phyloP scores from a whole-genome alignment of 495 filamentous ascomycete genomes.

The Neohortaea acidophila region DNA sequence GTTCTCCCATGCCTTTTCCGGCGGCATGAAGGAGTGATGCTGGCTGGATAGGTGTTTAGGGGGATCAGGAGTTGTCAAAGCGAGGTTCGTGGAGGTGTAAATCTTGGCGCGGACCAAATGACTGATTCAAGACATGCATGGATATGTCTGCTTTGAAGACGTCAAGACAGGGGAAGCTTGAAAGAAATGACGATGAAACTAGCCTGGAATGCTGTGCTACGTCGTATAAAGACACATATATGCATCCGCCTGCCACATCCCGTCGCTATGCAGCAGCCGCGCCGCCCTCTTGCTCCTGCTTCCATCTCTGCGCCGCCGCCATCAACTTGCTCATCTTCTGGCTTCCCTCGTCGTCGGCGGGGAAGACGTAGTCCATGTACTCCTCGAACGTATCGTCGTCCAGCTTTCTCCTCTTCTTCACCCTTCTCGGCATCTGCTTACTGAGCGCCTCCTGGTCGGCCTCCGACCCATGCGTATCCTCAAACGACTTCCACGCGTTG shows the following conservation, averaged over 20 bases:
- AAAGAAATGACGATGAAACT: too few species aligned
- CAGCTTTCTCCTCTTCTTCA: constrained; percentile 86
- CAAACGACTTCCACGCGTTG: constrained; percentile 82
- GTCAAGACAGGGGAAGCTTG: too few species aligned
- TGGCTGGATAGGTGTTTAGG: not conserved
- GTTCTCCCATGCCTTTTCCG: not conserved
- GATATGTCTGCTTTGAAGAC: too few species aligned
- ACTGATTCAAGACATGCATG: too few species aligned
- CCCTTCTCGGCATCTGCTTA: constrained; percentile 80
- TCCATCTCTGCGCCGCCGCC: constrained; percentile 79
- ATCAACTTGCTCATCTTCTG: constrained; percentile 71
- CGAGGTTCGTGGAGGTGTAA: too few species aligned
- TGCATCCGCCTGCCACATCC: not conserved
- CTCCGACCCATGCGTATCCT: constrained; percentile 61
- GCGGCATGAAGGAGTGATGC: not conserved
- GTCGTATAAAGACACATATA: too few species aligned
- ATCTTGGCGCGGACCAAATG: too few species aligned
- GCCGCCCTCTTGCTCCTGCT: constrained; percentile 39
- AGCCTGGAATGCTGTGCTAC: too few species aligned
- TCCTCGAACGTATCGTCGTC: constrained; percentile 95
- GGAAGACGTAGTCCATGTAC: constrained; percentile 95
- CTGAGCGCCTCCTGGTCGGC: constrained; percentile 74
- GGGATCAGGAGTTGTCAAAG: not conserved
- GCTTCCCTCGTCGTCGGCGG: constrained; percentile 80
- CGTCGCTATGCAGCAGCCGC: not conserved